These are phyloP conservation scores for Lactarius pseudohatsudake DNA, from an alignment of 768 basidiomycete genomes.

Conservation along the genomic window DNA sequence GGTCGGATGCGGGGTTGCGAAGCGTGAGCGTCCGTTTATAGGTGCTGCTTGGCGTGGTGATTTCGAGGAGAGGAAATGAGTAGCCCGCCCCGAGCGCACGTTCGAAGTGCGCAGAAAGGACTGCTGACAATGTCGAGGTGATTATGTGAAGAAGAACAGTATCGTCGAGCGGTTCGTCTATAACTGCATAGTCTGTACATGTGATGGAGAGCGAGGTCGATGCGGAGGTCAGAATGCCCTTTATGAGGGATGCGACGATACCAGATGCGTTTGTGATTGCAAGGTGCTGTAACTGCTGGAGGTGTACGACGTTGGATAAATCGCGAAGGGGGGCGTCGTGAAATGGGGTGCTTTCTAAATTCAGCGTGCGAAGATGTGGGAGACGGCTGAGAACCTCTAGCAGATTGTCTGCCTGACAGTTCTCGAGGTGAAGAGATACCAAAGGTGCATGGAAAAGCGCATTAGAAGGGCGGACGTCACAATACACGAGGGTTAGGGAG, in stretches of 20 bases:
- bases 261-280: slow-evolving; percentile 5
- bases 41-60: background rate
- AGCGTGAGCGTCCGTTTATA: slow-evolving; percentile 8
- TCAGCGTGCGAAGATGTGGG: slow-evolving; percentile 9
- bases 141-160: slow-evolving; percentile 1
- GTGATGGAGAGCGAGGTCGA: slow-evolving; percentile 12
- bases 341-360: slow-evolving; percentile 2
- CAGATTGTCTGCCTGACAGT: slow-evolving; percentile 8
- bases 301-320: background rate
- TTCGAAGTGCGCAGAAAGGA: slow-evolving; percentile 9
- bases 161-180: slow-evolving; percentile 13
- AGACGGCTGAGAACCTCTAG: slow-evolving; percentile 4
- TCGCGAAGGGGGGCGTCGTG: background rate
- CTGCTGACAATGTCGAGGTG: slow-evolving; percentile 10
- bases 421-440: slow-evolving; percentile 4
- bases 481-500: slow-evolving; percentile 7
- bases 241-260: slow-evolving; percentile 13
- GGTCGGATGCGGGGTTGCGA: background rate
- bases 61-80: slow-evolving; percentile 11
- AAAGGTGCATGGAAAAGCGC: slow-evolving; percentile 8
- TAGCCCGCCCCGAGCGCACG: background rate
- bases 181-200: slow-evolving; percentile 10
- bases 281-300: slow-evolving; percentile 7
- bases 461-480: slow-evolving; percentile 2
- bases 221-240: background rate